phyloP scores from a whole-genome alignment of 805 yeast species.

The Kluyveromyces nonfermentans region DNA sequence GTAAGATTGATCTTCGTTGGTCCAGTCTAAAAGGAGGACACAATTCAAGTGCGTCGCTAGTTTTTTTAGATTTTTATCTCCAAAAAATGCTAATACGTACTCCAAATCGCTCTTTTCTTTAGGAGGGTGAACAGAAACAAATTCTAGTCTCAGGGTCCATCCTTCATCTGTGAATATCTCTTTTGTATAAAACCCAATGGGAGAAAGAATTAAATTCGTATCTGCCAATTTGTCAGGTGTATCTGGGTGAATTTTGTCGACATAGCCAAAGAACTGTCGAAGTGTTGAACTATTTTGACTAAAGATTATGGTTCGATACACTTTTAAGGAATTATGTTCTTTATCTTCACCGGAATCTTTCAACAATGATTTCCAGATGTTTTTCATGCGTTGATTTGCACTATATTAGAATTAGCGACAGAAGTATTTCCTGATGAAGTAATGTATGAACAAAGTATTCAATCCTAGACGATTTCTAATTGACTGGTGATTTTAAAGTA shows the following conservation, averaged over 20 bases:
- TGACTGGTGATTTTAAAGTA: too few species aligned
- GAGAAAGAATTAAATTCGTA: not conserved
- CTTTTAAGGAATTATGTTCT: not conserved
- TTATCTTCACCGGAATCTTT: not conserved
- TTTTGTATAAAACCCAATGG: slow-evolving; percentile 1
- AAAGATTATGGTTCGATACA: not conserved
- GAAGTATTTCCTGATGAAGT: too few species aligned
- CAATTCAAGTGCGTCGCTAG: not conserved
- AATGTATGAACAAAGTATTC: too few species aligned
- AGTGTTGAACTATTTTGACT: not conserved
- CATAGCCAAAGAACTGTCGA: not conserved
- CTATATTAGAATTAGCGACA: too few species aligned
- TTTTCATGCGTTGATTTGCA: too few species aligned
- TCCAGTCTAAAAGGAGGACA: slow-evolving; percentile 21
- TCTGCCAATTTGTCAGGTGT: not conserved
- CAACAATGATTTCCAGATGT: not conserved
- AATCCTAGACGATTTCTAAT: too few species aligned
- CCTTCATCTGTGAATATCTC: slow-evolving; percentile 1
- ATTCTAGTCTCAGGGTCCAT: not conserved
- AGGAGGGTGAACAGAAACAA: not conserved
- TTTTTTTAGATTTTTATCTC: too few species aligned
- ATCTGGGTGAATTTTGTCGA: not conserved
- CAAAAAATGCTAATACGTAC: not conserved
- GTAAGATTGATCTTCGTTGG: slow-evolving; percentile 9
- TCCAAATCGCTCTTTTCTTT: not conserved